These are phyloP conservation scores for Tetrahymena elliotti DNA, from an alignment of 73 alveolate genomes.

Conservation along the genomic window DNA sequence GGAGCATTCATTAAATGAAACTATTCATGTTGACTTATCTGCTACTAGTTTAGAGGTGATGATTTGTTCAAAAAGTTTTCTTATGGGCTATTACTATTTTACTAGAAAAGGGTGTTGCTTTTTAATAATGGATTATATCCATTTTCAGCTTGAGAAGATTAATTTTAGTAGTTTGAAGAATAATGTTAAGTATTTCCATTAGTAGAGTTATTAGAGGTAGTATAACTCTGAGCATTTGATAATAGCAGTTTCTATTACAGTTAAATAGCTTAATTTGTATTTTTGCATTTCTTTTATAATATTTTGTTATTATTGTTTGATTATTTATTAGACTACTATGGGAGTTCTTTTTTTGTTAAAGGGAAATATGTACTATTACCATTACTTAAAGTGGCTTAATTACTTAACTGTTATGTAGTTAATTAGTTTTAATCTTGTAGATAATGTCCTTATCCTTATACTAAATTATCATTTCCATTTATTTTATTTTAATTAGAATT, in stretches of 20 bases:
- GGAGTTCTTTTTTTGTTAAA: not conserved
- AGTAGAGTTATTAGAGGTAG: not conserved
- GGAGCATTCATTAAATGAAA: not conserved
- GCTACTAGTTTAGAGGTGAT: not conserved
- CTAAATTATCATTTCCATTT: not conserved
- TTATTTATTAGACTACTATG: not conserved
- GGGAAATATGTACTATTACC: not conserved
- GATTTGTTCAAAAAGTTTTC: not conserved
- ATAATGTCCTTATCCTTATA: not conserved
- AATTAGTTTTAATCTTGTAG: not conserved
- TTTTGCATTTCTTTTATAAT: not conserved
- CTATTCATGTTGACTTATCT: not conserved
- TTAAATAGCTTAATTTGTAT: not conserved
- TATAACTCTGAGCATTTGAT: not conserved
- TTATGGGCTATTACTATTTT: not conserved
- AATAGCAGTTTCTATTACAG: not conserved
- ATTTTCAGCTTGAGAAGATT: not conserved
- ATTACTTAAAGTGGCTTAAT: not conserved
- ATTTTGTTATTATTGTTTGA: not conserved
- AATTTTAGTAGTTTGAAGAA: not conserved
- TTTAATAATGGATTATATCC: not conserved
- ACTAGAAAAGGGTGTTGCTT: not conserved
- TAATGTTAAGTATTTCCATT: not conserved
- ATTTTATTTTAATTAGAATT: not conserved
- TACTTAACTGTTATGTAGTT: not conserved